phyloP scores from a whole-genome alignment of 495 filamentous ascomycete species.

The Margaritispora aquatica region DNA sequence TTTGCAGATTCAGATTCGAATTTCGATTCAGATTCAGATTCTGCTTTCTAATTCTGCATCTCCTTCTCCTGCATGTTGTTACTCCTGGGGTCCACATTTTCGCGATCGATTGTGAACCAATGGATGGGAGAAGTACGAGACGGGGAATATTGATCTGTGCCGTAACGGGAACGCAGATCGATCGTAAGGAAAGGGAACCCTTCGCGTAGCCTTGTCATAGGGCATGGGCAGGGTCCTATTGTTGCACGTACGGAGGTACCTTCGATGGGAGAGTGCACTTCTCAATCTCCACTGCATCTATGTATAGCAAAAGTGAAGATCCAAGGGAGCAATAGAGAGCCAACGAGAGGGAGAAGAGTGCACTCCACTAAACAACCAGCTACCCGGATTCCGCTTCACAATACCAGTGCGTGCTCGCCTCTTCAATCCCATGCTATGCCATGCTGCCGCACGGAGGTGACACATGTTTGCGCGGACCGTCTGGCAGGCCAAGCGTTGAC shows the following conservation, averaged over 20 bases:
- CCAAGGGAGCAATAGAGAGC: background rate
- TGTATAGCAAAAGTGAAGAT: background rate
- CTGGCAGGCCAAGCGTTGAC: background rate
- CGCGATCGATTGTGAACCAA: background rate
- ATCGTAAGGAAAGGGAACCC: too few relatives aligned
- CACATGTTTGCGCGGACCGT: background rate
- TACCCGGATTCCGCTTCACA: background rate
- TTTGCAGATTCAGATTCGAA: too few relatives aligned
- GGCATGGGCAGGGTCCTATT: background rate
- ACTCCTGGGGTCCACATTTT: background rate
- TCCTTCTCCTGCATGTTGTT: background rate
- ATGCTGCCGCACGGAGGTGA: background rate
- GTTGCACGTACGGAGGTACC: too few relatives aligned
- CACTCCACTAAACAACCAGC: constrained; percentile 1
- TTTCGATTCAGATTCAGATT: too few relatives aligned
- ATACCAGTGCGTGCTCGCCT: too few relatives aligned
- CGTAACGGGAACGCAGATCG: background rate
- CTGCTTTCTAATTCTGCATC: too few relatives aligned
- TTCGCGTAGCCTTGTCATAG: background rate
- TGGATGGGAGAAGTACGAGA: background rate
- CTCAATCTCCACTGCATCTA: background rate
- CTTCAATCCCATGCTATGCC: background rate
- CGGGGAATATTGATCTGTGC: background rate
- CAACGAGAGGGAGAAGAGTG: background rate
- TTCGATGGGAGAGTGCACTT: background rate